Percentiles rank a stretch among this genome's conserved stretches.
Evolutionary conservation across 2,329 filamentous ascomycete species (phyloP).

Genomic region (Fusarium pseudocircinatum): DNA sequence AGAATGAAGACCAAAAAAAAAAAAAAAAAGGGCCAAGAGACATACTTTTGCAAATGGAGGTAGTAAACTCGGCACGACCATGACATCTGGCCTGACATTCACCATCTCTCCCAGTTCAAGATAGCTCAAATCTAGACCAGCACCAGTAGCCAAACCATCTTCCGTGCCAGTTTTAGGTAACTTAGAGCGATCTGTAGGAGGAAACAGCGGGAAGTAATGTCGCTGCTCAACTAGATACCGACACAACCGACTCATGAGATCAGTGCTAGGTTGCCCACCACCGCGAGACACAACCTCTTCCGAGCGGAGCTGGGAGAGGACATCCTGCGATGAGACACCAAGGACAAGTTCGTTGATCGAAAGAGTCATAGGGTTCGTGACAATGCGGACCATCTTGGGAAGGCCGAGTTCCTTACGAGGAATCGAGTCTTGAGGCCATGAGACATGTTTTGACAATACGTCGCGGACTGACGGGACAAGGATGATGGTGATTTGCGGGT

Average conservation of each 20-base stretch:
- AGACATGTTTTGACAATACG: conserved; percentile 81
- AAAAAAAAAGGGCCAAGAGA: neutral
- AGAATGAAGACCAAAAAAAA: neutral
- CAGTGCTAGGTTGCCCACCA: conserved; percentile 45
- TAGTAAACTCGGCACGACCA: conserved; percentile 83
- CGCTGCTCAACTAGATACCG: conserved; percentile 87
- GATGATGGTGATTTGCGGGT: conserved; percentile 83
- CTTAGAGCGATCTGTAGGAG: conserved; percentile 75
- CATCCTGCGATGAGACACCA: conserved; percentile 84
- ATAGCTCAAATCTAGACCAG: conserved; percentile 84
- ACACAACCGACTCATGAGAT: conserved; percentile 76
- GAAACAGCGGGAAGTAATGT: conserved; percentile 91
- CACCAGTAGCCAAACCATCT: conserved; percentile 72
- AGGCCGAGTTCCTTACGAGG: conserved; percentile 77
- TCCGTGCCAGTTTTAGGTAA: conserved; percentile 72
- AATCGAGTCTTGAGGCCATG: conserved; percentile 78
- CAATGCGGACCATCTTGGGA: conserved; percentile 77
- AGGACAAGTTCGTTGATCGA: conserved; percentile 88
- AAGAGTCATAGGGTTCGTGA: conserved; percentile 91
- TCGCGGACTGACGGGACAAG: conserved; percentile 87
- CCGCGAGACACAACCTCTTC: conserved; percentile 66
- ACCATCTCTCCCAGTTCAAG: conserved; percentile 92
- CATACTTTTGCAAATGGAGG: conserved; percentile 88
- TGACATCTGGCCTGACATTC: conserved; percentile 83
- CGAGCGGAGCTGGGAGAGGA: conserved; percentile 81